Conservation (phyloP, 108 stramenopile genomes). For the Skeletonema marinoi region DNA sequence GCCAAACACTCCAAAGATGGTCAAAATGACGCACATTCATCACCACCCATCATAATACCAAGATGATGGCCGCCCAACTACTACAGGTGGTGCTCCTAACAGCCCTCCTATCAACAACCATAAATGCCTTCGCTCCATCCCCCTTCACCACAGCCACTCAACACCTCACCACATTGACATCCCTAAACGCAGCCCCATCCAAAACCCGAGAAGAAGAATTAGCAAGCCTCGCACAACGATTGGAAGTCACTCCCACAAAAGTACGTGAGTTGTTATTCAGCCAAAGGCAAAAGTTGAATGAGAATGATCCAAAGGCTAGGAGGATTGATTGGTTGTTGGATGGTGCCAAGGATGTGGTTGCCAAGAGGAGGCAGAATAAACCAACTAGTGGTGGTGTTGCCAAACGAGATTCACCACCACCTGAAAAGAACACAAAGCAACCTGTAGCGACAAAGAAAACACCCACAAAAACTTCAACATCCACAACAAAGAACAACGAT, state of each 20-base stretch:
- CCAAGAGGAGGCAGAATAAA: too few species aligned
- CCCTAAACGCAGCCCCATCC: background rate
- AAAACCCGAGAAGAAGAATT: background rate
- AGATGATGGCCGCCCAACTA: too few species aligned
- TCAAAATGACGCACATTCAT: too few species aligned
- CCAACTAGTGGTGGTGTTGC: too few species aligned
- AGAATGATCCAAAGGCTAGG: background rate
- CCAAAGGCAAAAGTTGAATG: background rate
- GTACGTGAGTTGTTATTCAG: background rate
- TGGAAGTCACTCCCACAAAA: background rate
- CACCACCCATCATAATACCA: too few species aligned
- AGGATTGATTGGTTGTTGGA: slow-evolving; percentile 8
- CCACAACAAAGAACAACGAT: background rate
- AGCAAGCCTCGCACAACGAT: background rate
- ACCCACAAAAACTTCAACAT: background rate
- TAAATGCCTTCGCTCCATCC: background rate
- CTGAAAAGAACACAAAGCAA: background rate
- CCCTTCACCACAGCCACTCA: background rate
- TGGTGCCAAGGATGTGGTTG: background rate
- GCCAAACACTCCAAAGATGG: too few species aligned
- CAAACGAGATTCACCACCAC: background rate
- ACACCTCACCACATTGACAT: background rate
- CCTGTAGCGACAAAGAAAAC: background rate
- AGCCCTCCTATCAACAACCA: too few species aligned
- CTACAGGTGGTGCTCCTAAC: too few species aligned